These are phyloP conservation scores for Gnomoniopsis sp. DNA, from an alignment of 2,329 filamentous ascomycete genomes.

Conservation along the genomic window DNA sequence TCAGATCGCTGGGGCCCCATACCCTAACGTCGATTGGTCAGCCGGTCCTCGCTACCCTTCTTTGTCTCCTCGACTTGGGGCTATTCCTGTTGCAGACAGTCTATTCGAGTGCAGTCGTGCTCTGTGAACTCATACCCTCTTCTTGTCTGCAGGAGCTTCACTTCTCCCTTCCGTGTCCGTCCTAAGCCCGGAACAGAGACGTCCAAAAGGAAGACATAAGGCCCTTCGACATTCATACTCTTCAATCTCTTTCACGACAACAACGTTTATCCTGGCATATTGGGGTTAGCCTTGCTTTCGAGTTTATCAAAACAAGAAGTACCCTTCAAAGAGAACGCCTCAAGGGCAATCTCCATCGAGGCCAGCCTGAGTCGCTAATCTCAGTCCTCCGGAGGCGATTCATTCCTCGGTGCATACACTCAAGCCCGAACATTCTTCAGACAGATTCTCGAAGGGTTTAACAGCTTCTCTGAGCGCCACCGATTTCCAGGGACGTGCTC, in stretches of 20 bases:
- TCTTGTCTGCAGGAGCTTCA: constrained; percentile 6
- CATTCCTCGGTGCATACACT: background rate
- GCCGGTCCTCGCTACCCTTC: constrained; percentile 9
- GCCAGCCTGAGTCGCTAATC: background rate
- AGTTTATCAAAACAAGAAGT: background rate
- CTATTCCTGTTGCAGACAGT: constrained; percentile 18
- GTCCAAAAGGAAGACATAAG: background rate
- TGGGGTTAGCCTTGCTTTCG: constrained; percentile 1
- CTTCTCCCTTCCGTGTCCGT: constrained; percentile 13
- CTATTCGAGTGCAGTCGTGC: constrained; percentile 10
- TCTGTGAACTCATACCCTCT: background rate
- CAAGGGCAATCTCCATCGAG: background rate
- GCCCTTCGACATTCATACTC: background rate
- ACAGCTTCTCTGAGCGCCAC: background rate
- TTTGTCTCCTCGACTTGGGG: constrained; percentile 14
- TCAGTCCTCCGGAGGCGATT: background rate
- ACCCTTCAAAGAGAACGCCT: background rate
- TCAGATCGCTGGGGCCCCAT: constrained; percentile 10
- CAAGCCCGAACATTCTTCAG: constrained; percentile 7
- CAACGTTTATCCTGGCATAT: background rate
- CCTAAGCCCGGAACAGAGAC: constrained; percentile 10
- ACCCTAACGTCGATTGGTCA: constrained; percentile 10
- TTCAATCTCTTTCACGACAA: background rate
- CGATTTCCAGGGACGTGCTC: constrained; percentile 18
- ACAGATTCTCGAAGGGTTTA: constrained; percentile 3